Conservation (phyloP, 2,329 filamentous ascomycete species). For the Pseudogymnoascus sp. region DNA sequence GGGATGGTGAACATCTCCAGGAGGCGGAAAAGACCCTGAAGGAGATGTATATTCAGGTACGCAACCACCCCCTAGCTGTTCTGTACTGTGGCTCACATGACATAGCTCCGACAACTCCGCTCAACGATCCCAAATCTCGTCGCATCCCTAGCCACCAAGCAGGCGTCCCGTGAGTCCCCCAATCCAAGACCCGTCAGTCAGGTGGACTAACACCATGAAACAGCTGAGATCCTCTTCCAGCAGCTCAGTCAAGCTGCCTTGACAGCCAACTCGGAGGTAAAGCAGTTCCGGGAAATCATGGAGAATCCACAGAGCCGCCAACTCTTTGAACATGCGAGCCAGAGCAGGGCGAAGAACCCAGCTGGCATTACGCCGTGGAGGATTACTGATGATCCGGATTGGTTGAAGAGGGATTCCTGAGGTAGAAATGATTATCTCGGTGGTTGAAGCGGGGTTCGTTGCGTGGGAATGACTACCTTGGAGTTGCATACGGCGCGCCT, state of each 20-base stretch:
- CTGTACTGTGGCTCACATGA: neutral
- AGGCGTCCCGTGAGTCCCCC: constrained; percentile 43
- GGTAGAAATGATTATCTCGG: neutral
- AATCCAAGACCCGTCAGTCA: neutral
- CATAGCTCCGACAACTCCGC: constrained; percentile 31
- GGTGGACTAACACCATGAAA: neutral
- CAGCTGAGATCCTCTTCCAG: constrained; percentile 46
- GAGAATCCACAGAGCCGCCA: constrained; percentile 28
- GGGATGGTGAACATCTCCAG: constrained; percentile 29
- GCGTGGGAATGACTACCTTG: neutral
- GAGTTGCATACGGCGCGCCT: neutral
- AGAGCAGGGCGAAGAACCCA: constrained; percentile 49
- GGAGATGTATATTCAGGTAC: constrained; percentile 32
- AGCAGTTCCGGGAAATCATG: constrained; percentile 32
- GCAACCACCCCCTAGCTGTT: neutral
- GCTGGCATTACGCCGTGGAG: constrained; percentile 54
- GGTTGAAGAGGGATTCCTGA: constrained; percentile 36
- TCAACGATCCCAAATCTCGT: constrained; percentile 45
- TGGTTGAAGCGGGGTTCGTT: constrained; percentile 39
- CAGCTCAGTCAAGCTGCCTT: constrained; percentile 43
- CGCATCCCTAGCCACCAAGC: constrained; percentile 44
- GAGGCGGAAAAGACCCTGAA: constrained; percentile 28
- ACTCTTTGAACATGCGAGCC: constrained; percentile 45
- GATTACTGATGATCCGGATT: constrained; percentile 52
- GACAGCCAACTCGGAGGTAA: constrained; percentile 44